These are phyloP conservation scores for Aspergillus kassunensis DNA, from an alignment of 495 filamentous ascomycete species.

Conservation along the genomic window DNA sequence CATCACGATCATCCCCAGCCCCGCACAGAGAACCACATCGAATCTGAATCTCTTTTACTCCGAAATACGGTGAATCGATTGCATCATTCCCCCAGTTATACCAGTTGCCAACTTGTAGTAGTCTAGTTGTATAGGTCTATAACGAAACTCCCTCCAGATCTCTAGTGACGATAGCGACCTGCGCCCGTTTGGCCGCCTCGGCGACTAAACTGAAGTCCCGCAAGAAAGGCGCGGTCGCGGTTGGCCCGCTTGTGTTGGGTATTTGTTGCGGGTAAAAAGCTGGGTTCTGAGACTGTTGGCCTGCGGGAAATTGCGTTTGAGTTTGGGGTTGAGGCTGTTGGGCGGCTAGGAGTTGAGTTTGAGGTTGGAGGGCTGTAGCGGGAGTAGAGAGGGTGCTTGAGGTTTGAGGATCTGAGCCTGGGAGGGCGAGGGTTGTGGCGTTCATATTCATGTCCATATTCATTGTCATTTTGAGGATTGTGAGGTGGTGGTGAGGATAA, in stretches of 20 bases:
- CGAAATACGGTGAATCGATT: too few relatives aligned
- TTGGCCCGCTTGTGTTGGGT: conserved; percentile 41
- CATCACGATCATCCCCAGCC: not conserved
- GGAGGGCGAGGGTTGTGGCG: conserved; percentile 4
- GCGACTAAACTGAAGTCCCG: conserved; percentile 82
- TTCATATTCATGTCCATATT: not conserved
- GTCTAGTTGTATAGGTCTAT: too few relatives aligned
- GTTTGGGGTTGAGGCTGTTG: not conserved
- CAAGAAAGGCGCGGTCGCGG: conserved; percentile 58
- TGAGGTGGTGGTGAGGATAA: not conserved
- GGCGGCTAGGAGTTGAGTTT: not conserved
- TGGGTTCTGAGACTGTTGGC: conserved; percentile 11
- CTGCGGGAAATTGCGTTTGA: not conserved
- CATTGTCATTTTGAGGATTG: not conserved
- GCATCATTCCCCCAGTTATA: too few relatives aligned
- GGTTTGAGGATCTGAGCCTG: conserved; percentile 5
- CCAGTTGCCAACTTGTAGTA: too few relatives aligned
- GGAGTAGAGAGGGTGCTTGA: conserved; percentile 3
- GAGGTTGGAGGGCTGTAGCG: conserved; percentile 4
- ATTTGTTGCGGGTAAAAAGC: conserved; percentile 30
- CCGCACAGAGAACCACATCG: not conserved
- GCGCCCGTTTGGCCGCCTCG: conserved; percentile 91
- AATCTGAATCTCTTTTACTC: not conserved
- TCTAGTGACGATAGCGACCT: conserved; percentile 80
- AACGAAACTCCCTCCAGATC: conserved; percentile 62